Evolutionary conservation across 2,329 filamentous ascomycete genomes (phyloP), one percentile per base, ranked within the genome.

Genomic region (Paecilomyces formosus): DNA sequence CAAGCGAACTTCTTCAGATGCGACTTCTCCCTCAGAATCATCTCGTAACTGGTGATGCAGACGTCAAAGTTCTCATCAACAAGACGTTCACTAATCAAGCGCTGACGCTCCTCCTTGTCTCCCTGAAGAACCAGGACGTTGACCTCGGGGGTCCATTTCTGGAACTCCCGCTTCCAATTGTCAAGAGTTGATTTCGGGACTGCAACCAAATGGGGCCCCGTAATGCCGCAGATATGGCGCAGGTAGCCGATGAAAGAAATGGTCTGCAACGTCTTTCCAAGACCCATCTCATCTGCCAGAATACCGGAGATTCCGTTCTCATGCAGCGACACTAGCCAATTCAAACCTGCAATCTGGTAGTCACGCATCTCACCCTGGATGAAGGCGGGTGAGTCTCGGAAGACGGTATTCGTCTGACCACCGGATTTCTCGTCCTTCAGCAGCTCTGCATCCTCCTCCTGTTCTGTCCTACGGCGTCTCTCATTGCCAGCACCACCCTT

Each of bases 251-350:
- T 78, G 76, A 99, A 99, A 1, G 94, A 89, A 60, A 99, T 99
- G 0, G 94, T 99, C 76, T 99, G 94, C 28, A 99, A 77, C 0
- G 94, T 99, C 81, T 99, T 99, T 68, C 94, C 94, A 21, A 99
- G 82, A 75, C 94, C 94, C 94, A 99, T 99, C 78, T 99, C 94
- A 70, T 99, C 94, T 61, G 94, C 94, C 55, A 99, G 80, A 63
- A 99, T 99, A 65, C 94, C 94, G 21, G 93, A 97, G 65, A 99
- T 99, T 79, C 94, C 94, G 69, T 99, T 99, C 75, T 99, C 94
- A 69, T 99, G 94, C 5, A 99, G 82, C 12, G 92, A 97, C 66
- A 99, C 92, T 53, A 99, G 83, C 94, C 94, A 99, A 74, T 99
- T 99, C 65, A 99, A 81, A 64, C 94, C 94, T 33, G 90, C 89